phyloP scores from a whole-genome alignment of 768 basidiomycete species.

The Hericium rajendrae region DNA sequence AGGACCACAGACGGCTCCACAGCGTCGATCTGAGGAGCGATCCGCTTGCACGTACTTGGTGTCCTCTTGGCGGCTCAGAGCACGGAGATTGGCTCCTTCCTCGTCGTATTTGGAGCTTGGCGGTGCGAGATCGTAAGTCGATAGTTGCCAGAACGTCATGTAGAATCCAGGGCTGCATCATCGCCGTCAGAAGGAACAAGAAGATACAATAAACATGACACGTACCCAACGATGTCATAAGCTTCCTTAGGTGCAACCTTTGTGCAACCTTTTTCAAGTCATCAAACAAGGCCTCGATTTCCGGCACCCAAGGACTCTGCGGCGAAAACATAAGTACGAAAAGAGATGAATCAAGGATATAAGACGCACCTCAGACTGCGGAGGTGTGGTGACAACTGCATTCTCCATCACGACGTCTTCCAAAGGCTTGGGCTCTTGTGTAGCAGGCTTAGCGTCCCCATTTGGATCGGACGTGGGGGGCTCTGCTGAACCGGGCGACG shows the following conservation, averaged over 20 bases:
- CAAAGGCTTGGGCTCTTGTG: too few species aligned
- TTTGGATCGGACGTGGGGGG: not conserved
- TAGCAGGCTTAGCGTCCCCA: too few species aligned
- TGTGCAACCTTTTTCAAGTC: conserved; percentile 72
- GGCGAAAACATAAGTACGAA: too few species aligned
- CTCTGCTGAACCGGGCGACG: conserved; percentile 43
- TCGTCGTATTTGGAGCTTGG: too few species aligned
- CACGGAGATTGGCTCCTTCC: too few species aligned
- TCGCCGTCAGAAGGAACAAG: too few species aligned
- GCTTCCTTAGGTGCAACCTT: too few species aligned
- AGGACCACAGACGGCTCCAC: conserved; percentile 44
- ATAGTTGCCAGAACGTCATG: too few species aligned
- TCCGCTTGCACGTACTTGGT: conserved; percentile 49
- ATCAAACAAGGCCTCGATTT: conserved; percentile 62
- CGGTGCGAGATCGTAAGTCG: too few species aligned
- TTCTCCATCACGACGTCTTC: too few species aligned
- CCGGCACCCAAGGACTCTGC: conserved; percentile 74
- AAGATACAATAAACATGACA: conserved; percentile 10
- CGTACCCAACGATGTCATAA: conserved; percentile 64
- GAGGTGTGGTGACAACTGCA: conserved; percentile 16
- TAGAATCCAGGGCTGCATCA: too few species aligned
- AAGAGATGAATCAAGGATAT: conserved; percentile 6
- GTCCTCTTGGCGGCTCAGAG: too few species aligned
- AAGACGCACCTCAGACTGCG: conserved; percentile 28
- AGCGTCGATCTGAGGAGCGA: conserved; percentile 52